Evolutionary conservation across 495 filamentous ascomycete genomes (phyloP).

Genomic region (Rostrohypoxylon terebratum): DNA sequence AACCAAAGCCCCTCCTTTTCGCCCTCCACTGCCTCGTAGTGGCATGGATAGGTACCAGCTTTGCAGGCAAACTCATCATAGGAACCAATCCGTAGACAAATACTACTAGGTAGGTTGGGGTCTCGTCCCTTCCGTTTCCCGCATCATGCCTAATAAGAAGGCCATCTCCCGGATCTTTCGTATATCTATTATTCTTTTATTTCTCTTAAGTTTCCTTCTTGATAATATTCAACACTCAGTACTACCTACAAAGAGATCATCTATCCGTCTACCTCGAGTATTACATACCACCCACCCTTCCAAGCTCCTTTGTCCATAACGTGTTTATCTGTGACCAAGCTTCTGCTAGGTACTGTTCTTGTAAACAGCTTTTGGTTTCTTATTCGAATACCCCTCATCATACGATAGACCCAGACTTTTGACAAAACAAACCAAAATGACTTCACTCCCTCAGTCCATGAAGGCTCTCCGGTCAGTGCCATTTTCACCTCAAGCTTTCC

Average conservation of each 20-base stretch:
- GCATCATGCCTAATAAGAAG: slow-evolving; percentile 37
- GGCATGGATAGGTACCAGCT: slow-evolving; percentile 36
- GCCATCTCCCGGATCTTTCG: slow-evolving; percentile 22
- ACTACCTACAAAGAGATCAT: neutral
- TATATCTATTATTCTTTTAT: slow-evolving; percentile 16
- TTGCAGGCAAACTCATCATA: slow-evolving; percentile 37
- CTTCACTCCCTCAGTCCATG: slow-evolving; percentile 67
- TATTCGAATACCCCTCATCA: slow-evolving; percentile 29
- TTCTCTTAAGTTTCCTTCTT: slow-evolving; percentile 25
- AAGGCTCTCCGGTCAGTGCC: slow-evolving; percentile 67
- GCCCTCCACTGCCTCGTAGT: slow-evolving; percentile 24
- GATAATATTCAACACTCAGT: slow-evolving; percentile 1
- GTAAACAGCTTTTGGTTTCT: slow-evolving; percentile 3
- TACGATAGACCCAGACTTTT: slow-evolving; percentile 11
- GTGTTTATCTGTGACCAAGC: slow-evolving; percentile 10
- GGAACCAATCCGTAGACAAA: slow-evolving; percentile 37
- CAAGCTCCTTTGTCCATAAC: neutral
- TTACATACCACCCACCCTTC: slow-evolving; percentile 14
- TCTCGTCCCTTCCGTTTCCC: slow-evolving; percentile 23
- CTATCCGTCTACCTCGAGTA: slow-evolving; percentile 7
- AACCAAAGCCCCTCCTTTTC: slow-evolving; percentile 44
- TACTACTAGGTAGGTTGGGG: slow-evolving; percentile 29
- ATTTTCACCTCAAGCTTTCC: slow-evolving; percentile 4
- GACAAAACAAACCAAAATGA: slow-evolving; percentile 42
- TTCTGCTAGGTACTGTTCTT: slow-evolving; percentile 6